These are phyloP conservation scores for Oxyria digyna DNA, from an alignment of 148 eudicot species.

Conservation along the genomic window DNA sequence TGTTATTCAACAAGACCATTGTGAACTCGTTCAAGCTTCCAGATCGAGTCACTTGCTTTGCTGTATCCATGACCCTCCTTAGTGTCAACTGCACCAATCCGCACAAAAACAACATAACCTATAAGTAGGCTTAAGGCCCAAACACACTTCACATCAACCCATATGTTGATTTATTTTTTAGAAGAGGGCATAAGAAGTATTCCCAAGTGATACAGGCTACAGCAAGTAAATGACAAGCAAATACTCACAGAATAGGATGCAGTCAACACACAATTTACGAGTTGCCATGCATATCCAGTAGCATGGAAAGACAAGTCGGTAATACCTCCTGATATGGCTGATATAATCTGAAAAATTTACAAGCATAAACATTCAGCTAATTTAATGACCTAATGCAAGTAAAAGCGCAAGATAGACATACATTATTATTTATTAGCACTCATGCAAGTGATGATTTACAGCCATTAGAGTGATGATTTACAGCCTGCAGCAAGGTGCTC, in stretches of 20 bases:
- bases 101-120: too few relatives aligned
- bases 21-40: slow-evolving; percentile 93
- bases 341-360: slow-evolving; percentile 56
- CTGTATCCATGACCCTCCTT: slow-evolving; percentile 91
- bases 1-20: slow-evolving; percentile 93
- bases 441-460: too few relatives aligned
- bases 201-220: too few relatives aligned
- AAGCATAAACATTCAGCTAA: slow-evolving; percentile 5
- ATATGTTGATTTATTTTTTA: too few relatives aligned
- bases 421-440: too few relatives aligned
- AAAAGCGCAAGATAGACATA: too few relatives aligned
- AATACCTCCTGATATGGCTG: slow-evolving; percentile 89
- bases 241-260: slow-evolving; percentile 95
- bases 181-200: too few relatives aligned
- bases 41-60: slow-evolving; percentile 90
- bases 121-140: too few relatives aligned
- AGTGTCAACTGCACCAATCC: slow-evolving; percentile 60
- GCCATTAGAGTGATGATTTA: too few relatives aligned
- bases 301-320: slow-evolving; percentile 90
- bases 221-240: not conserved
- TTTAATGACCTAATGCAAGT: too few relatives aligned
- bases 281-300: slow-evolving; percentile 85
- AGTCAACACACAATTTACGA: slow-evolving; percentile 82
- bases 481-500: too few relatives aligned
- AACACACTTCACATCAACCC: too few relatives aligned